Conservation (phyloP, 2,329 filamentous ascomycete species). For the Arthroderma sp. region DNA sequence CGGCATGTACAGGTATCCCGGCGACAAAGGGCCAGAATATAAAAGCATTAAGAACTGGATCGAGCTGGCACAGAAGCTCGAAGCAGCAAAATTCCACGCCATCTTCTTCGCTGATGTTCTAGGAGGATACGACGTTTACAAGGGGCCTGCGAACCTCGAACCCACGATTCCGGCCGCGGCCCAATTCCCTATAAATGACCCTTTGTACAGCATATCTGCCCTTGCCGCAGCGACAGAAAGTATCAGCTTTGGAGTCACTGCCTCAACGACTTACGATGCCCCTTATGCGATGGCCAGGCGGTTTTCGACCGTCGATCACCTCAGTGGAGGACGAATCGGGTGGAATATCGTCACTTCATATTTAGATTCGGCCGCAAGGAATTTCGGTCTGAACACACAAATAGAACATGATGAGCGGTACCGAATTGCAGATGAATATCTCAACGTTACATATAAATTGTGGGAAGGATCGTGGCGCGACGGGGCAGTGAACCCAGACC, state of each 20-base stretch:
- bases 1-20: slow-evolving; percentile 26
- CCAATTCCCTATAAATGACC: slow-evolving; percentile 33
- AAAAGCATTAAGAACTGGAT: slow-evolving; percentile 36
- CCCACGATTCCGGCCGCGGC: slow-evolving; percentile 28
- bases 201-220: slow-evolving; percentile 30
- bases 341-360: slow-evolving; percentile 43
- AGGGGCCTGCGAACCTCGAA: slow-evolving; percentile 26
- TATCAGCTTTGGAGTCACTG: slow-evolving; percentile 40
- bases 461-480: slow-evolving; percentile 42
- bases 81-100: slow-evolving; percentile 37
- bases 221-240: slow-evolving; percentile 36
- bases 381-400: slow-evolving; percentile 33
- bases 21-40: slow-evolving; percentile 26
- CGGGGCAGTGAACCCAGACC: slow-evolving; percentile 21
- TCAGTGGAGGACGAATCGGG: slow-evolving; percentile 38
- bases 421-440: slow-evolving; percentile 36
- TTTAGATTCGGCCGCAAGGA: slow-evolving; percentile 35
- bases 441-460: slow-evolving; percentile 34
- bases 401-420: slow-evolving; percentile 39
- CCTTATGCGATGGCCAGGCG: slow-evolving; percentile 42
- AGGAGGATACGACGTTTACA: slow-evolving; percentile 36
- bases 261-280: slow-evolving; percentile 42
- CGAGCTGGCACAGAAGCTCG: slow-evolving; percentile 33
- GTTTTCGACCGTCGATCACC: slow-evolving; percentile 42
- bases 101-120: slow-evolving; percentile 41